These are phyloP conservation scores for Coemansia erecta DNA, from an alignment of 192 early-diverging fungal species.

Conservation along the genomic window DNA sequence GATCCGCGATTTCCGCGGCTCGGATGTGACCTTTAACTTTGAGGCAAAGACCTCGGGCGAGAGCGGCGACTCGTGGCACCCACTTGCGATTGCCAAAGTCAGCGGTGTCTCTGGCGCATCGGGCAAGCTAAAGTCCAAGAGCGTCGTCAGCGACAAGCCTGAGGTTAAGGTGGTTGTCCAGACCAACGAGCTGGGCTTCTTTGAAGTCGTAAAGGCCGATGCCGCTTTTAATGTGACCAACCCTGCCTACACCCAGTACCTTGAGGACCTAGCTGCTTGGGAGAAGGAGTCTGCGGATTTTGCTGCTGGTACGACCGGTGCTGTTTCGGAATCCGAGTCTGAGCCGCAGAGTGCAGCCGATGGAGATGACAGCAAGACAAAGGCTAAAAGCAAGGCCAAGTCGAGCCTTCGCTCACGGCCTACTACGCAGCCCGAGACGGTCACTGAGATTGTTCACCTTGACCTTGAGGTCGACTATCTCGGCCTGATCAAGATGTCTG, in stretches of 20 bases:
- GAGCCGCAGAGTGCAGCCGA: conserved; percentile 50
- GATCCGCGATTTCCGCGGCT: conserved; percentile 74
- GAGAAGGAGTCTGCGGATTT: conserved; percentile 49
- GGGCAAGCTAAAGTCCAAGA: conserved; percentile 59
- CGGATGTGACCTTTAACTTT: conserved; percentile 64
- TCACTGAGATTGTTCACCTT: conserved; percentile 56
- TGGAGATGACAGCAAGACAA: conserved; percentile 42
- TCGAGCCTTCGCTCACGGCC: conserved; percentile 33
- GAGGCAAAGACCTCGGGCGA: conserved; percentile 68
- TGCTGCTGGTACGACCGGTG: conserved; percentile 15
- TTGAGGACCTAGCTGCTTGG: conserved; percentile 39
- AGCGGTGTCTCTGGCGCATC: conserved; percentile 69
- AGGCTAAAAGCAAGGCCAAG: conserved; percentile 17
- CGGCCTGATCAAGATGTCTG: conserved; percentile 56
- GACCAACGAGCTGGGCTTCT: conserved; percentile 73
- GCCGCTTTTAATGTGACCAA: conserved; percentile 53
- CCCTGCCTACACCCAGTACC: conserved; percentile 27
- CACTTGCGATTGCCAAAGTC: conserved; percentile 55
- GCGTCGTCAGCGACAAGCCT: conserved; percentile 56
- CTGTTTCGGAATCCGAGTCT: conserved; percentile 28
- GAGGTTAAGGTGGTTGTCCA: conserved; percentile 85
- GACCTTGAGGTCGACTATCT: conserved; percentile 57
- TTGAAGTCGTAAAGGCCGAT: conserved; percentile 63
- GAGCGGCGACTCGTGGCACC: conserved; percentile 18
- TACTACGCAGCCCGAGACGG: conserved; percentile 18